Evolutionary conservation across 148 eudicot genomes (phyloP).

Genomic region (Rhododendron simsii): DNA sequence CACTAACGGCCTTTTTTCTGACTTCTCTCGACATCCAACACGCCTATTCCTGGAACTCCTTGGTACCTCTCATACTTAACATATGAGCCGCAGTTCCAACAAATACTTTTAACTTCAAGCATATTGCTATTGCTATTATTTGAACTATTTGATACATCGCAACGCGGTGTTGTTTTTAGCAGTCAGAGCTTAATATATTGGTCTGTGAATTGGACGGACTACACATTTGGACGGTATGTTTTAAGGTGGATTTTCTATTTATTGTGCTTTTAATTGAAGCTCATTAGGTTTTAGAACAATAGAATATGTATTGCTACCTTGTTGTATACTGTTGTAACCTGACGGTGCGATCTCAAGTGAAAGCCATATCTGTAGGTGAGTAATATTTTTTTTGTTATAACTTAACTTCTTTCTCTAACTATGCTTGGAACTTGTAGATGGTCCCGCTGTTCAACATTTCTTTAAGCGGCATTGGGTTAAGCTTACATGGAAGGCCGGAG

Average conservation of each 20-base stretch:
- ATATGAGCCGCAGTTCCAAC: too few relatives aligned
- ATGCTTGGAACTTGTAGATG: conserved; percentile 53
- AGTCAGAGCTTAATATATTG: background rate
- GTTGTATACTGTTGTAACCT: background rate
- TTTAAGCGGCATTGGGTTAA: conserved; percentile 66
- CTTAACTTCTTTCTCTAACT: conserved; percentile 1
- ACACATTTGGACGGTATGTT: background rate
- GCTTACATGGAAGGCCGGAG: conserved; percentile 71
- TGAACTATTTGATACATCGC: background rate
- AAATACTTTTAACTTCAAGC: background rate
- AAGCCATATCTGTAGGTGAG: background rate
- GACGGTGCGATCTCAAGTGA: background rate
- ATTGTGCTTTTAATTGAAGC: background rate
- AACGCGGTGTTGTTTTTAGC: background rate
- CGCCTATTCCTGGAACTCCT: too few relatives aligned
- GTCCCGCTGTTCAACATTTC: conserved; percentile 84
- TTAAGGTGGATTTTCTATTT: background rate
- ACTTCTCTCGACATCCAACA: too few relatives aligned
- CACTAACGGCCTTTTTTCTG: too few relatives aligned
- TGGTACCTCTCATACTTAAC: too few relatives aligned
- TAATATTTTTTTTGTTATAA: background rate
- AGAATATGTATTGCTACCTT: background rate
- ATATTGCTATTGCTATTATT: background rate
- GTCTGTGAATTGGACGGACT: background rate
- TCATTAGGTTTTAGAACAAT: background rate